A percentile compares a stretch with the other conserved stretches of the same genome.
phyloP scores from a whole-genome alignment of 495 filamentous ascomycete species.

The Sordaria brevicollis region DNA sequence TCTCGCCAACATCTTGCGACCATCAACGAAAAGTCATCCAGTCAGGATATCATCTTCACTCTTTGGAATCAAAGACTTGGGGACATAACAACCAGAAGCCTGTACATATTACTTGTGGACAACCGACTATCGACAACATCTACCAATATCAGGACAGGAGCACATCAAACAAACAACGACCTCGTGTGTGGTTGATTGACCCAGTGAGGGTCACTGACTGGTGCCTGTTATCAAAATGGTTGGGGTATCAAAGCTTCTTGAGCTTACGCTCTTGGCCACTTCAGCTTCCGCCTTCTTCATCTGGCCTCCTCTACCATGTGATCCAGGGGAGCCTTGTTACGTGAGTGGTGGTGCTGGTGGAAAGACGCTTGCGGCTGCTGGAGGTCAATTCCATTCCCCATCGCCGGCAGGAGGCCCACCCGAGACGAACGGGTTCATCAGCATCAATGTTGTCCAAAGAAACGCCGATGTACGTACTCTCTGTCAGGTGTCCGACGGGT shows the following conservation, averaged over 20 bases:
- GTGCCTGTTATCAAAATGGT: conserved; percentile 30
- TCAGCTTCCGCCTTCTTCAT: conserved; percentile 28
- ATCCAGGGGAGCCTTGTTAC: conserved; percentile 8
- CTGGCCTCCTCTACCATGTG: conserved; percentile 15
- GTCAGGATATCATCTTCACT: background rate
- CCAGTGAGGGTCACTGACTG: background rate
- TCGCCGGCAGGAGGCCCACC: background rate
- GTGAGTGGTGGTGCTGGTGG: background rate
- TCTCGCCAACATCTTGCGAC: background rate
- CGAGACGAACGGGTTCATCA: background rate
- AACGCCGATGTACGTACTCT: conserved; percentile 9
- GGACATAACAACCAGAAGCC: background rate
- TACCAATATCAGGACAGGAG: background rate
- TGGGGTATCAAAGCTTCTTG: conserved; percentile 20
- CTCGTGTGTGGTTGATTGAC: background rate
- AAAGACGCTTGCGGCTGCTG: background rate
- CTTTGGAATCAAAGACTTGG: background rate
- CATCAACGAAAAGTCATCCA: background rate
- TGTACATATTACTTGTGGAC: background rate
- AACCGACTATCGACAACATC: background rate
- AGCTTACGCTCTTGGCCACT: conserved; percentile 33
- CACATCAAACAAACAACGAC: background rate
- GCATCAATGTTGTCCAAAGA: conserved; percentile 7
- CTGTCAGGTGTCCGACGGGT: background rate
- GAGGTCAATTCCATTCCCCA: background rate